Evolutionary conservation across 2,329 filamentous ascomycete species (phyloP), one percentile per base, ranked within the genome.

Genomic region (Lojkania enalia): DNA sequence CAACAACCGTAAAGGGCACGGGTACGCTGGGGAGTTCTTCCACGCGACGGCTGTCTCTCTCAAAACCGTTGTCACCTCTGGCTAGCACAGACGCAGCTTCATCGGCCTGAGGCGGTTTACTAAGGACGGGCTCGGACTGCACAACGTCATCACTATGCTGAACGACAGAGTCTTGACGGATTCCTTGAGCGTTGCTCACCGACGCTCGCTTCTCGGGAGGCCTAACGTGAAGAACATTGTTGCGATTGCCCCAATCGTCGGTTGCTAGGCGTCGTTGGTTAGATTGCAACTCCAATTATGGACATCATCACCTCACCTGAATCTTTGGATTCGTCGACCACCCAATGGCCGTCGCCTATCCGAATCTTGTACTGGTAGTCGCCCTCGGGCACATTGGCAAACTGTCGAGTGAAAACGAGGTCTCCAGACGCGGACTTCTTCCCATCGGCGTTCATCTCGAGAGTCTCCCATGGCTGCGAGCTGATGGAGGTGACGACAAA

Each of bases 351-450:
- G 15, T 76, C 65, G 7, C 85, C 86, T 25, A 87, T 72, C 20
- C 85, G 79, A 55, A 90, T 86, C 68, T 89, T 90, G 77, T 90
- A 91, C 58, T 87, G 83, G 53, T 88, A 81, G 45, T 81, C 77
- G 35, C 80, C 77, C 16, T 79, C 79, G 16, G 79, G 72, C 14
- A 80, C 73, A 5, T 80, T 74, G 25, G 76, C 64, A 33, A 88
- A 74, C 1, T 75, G 68, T 46, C 81, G 81, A 32, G 69, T 74
- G 61, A 87, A 90, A 11, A 77, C 61, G 46, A 81, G 71, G 42
- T 84, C 63, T n/a, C 77, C 79, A 25, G 77, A 71, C 3, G 75
- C 69, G 7, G 77, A 74, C 20, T 72, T 71, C 3, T 72, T 73
- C 4, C 63, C 55, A 45, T 69, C 74, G 3, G 54, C 41, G 7